These are phyloP conservation scores for Coniosporium uncinatum DNA, from an alignment of 2,329 filamentous ascomycete genomes.

Conservation along the genomic window DNA sequence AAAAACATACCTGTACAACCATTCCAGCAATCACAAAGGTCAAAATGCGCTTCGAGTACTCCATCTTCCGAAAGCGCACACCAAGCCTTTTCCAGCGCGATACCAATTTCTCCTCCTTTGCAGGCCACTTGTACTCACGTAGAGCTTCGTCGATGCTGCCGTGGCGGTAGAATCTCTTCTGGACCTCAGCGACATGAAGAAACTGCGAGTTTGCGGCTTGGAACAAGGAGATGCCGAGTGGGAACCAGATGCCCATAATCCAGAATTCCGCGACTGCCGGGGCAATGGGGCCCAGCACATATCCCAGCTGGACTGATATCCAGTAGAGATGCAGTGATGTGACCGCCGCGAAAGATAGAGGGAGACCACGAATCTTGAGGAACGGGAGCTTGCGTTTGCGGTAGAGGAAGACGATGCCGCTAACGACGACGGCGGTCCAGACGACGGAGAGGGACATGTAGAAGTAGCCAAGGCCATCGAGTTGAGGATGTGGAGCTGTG, in stretches of 20 bases:
- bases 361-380: constrained; percentile 23
- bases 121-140: too few species aligned
- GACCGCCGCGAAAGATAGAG: constrained; percentile 23
- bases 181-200: constrained; percentile 9
- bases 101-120: too few species aligned
- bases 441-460: constrained; percentile 22
- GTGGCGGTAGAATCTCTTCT: constrained; percentile 4
- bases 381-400: constrained; percentile 20
- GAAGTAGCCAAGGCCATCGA: constrained; percentile 20
- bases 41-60: too few species aligned
- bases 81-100: too few species aligned
- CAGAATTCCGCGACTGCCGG: constrained; percentile 28
- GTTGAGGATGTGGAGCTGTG: not conserved
- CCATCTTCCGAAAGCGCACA: too few species aligned
- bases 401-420: constrained; percentile 20
- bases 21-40: too few species aligned
- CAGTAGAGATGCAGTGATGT: constrained; percentile 27
- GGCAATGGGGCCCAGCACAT: constrained; percentile 24
- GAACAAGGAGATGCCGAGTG: constrained; percentile 29
- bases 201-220: constrained; percentile 14
- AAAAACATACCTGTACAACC: too few species aligned
- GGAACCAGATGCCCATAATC: constrained; percentile 29
- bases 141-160: not conserved
- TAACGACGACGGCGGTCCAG: constrained; percentile 21
- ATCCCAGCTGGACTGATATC: constrained; percentile 25